phyloP scores from a whole-genome alignment of 257 asterid species.

The Petrea volubilis region DNA sequence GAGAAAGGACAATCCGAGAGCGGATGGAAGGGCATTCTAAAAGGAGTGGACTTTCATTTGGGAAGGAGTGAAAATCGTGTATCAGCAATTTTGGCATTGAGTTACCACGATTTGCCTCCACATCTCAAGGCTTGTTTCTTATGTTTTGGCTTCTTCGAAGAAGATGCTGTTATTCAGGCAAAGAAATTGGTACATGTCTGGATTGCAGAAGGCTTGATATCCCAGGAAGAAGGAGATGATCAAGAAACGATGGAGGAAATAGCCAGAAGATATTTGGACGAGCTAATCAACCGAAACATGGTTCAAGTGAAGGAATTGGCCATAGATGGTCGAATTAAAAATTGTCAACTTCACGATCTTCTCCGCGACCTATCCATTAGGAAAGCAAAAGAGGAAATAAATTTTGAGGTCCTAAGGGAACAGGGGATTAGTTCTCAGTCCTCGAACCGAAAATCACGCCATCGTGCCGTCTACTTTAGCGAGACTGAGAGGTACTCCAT shows the following conservation, averaged over 20 bases:
- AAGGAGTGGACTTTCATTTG: not conserved
- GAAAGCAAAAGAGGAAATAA: conserved; percentile 26
- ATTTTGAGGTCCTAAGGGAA: conserved; percentile 4
- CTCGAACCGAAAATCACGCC: not conserved
- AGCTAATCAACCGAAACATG: conserved; percentile 22
- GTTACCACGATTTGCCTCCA: conserved; percentile 31
- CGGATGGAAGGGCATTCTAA: conserved; percentile 19
- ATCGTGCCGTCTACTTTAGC: not conserved
- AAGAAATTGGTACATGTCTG: no score
- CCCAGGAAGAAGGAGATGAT: not conserved
- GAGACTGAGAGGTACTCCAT: not conserved
- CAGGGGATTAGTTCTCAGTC: not conserved
- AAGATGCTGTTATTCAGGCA: conserved; percentile 11
- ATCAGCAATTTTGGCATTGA: conserved; percentile 16
- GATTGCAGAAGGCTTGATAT: conserved; percentile 26
- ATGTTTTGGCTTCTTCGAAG: conserved; percentile 17
- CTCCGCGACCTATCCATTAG: conserved; percentile 4
- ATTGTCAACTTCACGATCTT: conserved; percentile 23
- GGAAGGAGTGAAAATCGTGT: not conserved
- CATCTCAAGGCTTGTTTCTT: conserved; percentile 26
- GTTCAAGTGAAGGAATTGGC: conserved; percentile 4
- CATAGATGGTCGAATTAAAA: not conserved
- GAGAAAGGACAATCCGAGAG: not conserved
- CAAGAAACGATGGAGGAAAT: conserved; percentile 15
- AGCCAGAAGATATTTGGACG: conserved; percentile 24